These are phyloP conservation scores for Salvia hispanica DNA, from an alignment of 257 asterid species.

Conservation along the genomic window DNA sequence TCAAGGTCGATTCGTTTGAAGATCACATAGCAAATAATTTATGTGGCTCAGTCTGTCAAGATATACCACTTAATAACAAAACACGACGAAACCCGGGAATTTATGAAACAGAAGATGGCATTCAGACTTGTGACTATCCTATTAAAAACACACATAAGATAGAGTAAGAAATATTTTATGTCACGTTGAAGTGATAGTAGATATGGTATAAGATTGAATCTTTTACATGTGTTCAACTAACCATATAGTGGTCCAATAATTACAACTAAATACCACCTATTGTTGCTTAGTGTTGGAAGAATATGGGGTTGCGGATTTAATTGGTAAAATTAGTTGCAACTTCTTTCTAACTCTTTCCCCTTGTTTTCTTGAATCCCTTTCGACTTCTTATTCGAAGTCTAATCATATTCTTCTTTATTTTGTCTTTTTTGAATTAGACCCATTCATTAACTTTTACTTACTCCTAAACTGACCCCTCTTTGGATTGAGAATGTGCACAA, in stretches of 20 bases:
- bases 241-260: slow-evolving; percentile 34
- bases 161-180: not conserved
- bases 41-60: no score
- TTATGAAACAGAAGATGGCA: no score
- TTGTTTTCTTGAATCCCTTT: slow-evolving; percentile 24
- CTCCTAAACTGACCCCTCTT: not conserved
- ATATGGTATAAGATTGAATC: slow-evolving; percentile 20
- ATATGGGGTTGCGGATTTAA: slow-evolving; percentile 26
- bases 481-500: not conserved
- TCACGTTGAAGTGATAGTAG: not conserved
- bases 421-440: slow-evolving; percentile 3
- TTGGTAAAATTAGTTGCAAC: slow-evolving; percentile 60
- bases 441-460: not conserved
- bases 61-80: no score
- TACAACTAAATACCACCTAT: slow-evolving; percentile 40
- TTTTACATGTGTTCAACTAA: slow-evolving; percentile 36
- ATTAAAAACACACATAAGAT: no score
- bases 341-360: slow-evolving; percentile 30
- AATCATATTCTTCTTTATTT: slow-evolving; percentile 10
- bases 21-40: no score
- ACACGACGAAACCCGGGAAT: no score
- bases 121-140: no score
- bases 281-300: slow-evolving; percentile 35
- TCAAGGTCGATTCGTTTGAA: no score
- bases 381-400: slow-evolving; percentile 34